Base-by-base conservation (phyloP, 2,329 filamentous ascomycete species). In the Paecilomyces sp. region DNA sequence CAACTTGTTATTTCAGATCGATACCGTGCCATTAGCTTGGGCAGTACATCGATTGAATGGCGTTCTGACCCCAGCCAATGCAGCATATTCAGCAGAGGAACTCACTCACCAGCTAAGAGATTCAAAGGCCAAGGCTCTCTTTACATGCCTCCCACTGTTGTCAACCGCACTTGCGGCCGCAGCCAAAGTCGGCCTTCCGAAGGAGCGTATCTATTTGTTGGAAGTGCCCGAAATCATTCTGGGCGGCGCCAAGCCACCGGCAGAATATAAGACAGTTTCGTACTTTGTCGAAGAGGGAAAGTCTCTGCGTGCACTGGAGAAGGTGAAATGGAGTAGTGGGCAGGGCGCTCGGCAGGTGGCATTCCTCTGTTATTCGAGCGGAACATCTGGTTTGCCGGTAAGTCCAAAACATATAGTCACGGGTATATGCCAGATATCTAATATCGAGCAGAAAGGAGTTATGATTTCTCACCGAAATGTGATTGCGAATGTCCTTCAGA, bases 401-500 rank as follows among this genome's bases (percentile, higher is more conserved):
- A 67, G 80, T 71, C 7, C 47, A 28, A 25, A 47, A 55, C n/a
- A 3, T 22, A 12, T 6, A 8, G 47, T 47, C 0, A 33, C 24
- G 15, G n/a, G 33, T n/a, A 5, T 31, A 33, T 58, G 50, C 4
- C 13, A 6, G 33, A 13, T 28, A 28, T 15, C 12, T n/a, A 31
- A 62, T 70, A 55, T 69, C 36, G 47, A 25, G 30, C 60, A 89
- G 85, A 91, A 92, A 87, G 90, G 89, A 53, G 90, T 92, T 57
- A 91, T 90, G 86, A 89, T 93, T 61, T 89, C 88, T 3, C 90
- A 93, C 70, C 77, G 77, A 41, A 93, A 93, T 64, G 87, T 92
- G 52, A 92, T 93, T 55, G 84, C 89, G 57, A 93, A 92, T 68
- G 82, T 85, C 0, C 68, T 91, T 54, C 89, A 92, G 70, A 80